These are phyloP conservation scores for Globisporangium solare DNA, from an alignment of 352 stramenopile genomes.

Conservation along the genomic window DNA sequence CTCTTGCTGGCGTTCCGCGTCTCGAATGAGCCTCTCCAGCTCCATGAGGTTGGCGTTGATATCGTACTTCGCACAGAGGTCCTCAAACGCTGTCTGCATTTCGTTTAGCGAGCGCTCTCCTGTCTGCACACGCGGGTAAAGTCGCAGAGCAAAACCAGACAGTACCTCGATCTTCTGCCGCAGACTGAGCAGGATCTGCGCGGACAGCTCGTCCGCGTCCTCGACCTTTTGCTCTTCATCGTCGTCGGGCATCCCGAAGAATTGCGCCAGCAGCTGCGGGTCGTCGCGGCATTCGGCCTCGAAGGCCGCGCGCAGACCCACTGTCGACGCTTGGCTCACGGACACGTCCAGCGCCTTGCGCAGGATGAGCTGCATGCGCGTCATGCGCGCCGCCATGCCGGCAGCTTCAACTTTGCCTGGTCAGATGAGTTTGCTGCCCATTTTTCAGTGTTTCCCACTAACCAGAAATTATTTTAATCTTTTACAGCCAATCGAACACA, in stretches of 20 bases:
- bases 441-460: background rate
- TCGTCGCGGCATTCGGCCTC: constrained; percentile 47
- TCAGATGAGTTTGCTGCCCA: no score
- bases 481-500: background rate
- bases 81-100: constrained; percentile 34
- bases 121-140: no score
- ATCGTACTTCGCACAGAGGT: constrained; percentile 42
- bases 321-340: constrained; percentile 37
- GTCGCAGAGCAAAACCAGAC: background rate
- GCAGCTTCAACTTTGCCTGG: background rate
- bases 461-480: background rate
- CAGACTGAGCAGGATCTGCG: constrained; percentile 46
- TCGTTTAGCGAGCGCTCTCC: no score
- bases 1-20: constrained; percentile 31
- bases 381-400: constrained; percentile 21
- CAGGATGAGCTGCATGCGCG: constrained; percentile 56
- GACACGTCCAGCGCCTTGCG: constrained; percentile 66
- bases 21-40: constrained; percentile 42
- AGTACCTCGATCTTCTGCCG: constrained; percentile 43
- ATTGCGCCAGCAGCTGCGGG: constrained; percentile 41
- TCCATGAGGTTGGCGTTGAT: constrained; percentile 42
- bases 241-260: constrained; percentile 24
- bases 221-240: constrained; percentile 7
- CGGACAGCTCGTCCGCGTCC: constrained; percentile 29
- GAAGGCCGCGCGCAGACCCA: constrained; percentile 43